A percentile compares a stretch with the other conserved stretches of the same genome.
Conservation (phyloP, 2,329 filamentous ascomycete species). For the Alternaria tenuissima region DNA sequence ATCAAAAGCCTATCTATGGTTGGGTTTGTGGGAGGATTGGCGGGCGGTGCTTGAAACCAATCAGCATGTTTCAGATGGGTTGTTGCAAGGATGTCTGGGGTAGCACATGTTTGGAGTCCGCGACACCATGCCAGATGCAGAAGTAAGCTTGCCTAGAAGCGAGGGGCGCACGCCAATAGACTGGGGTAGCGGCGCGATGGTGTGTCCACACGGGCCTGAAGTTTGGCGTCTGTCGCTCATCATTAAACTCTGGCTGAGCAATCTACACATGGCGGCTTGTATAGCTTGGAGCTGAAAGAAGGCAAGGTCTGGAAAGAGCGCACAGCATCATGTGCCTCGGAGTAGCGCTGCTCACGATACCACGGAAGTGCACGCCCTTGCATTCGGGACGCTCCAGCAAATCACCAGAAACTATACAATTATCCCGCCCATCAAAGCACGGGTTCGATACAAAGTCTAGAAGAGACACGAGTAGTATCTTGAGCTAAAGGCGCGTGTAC, state of each 20-base stretch:
- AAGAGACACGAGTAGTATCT: no score
- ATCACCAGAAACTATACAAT: no score
- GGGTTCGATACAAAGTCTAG: no score
- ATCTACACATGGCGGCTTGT: neutral
- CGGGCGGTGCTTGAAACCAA: conserved; percentile 6
- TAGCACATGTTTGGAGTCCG: conserved; percentile 10
- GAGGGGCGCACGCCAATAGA: neutral
- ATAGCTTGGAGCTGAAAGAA: neutral
- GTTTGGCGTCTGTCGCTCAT: neutral
- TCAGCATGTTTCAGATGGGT: conserved; percentile 12
- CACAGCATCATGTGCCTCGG: neutral
- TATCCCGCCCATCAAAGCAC: no score
- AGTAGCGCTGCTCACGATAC: no score
- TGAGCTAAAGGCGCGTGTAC: no score
- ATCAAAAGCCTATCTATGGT: conserved; percentile 5
- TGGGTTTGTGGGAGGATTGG: neutral
- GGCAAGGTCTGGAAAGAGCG: neutral
- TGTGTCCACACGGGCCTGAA: neutral
- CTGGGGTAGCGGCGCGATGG: neutral
- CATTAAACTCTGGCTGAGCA: neutral
- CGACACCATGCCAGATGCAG: conserved; percentile 9
- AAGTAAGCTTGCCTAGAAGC: neutral
- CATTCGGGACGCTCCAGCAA: no score
- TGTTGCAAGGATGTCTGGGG: conserved; percentile 5
- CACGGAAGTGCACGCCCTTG: no score